Percentiles rank a stretch among this genome's conserved stretches.
phyloP scores from a whole-genome alignment of 2,329 filamentous ascomycete genomes.

The Exophiala sp. region DNA sequence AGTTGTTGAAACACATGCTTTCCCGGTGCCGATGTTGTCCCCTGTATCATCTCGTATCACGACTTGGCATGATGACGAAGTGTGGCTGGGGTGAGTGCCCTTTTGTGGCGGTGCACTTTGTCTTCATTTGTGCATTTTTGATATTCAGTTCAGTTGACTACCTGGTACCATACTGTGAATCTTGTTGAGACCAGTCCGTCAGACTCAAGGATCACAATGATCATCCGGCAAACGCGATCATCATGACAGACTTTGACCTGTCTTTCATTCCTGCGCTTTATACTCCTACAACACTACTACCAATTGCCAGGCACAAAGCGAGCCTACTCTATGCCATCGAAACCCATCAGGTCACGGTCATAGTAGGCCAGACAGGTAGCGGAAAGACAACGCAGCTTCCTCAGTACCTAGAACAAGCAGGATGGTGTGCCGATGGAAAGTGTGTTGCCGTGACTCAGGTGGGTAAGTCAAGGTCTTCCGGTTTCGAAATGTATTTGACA shows the following conservation, averaged over 20 bases:
- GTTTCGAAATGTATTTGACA: slow-evolving; percentile 17
- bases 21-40: neutral
- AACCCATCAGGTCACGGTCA: slow-evolving; percentile 76
- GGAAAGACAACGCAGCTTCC: slow-evolving; percentile 96
- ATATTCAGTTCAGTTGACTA: too few relatives aligned
- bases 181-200: too few relatives aligned
- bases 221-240: neutral
- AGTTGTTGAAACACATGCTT: slow-evolving; percentile 19
- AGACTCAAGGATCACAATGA: neutral
- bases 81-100: neutral
- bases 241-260: slow-evolving; percentile 21
- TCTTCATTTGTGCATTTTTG: too few relatives aligned
- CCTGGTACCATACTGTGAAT: too few relatives aligned
- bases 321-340: slow-evolving; percentile 82
- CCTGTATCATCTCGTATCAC: neutral
- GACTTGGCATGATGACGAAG: slow-evolving; percentile 7
- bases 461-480: slow-evolving; percentile 37
- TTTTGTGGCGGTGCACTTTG: slow-evolving; percentile 4
- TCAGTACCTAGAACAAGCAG: slow-evolving; percentile 81
- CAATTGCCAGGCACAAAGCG: slow-evolving; percentile 79
- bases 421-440: slow-evolving; percentile 83
- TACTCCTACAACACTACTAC: slow-evolving; percentile 77
- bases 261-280: slow-evolving; percentile 73
- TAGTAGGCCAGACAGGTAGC: slow-evolving; percentile 90
- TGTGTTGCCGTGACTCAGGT: slow-evolving; percentile 87